Evolutionary conservation across 2,329 filamentous ascomycete genomes (phyloP).

Genomic region (Arthrinium puccinioides): DNA sequence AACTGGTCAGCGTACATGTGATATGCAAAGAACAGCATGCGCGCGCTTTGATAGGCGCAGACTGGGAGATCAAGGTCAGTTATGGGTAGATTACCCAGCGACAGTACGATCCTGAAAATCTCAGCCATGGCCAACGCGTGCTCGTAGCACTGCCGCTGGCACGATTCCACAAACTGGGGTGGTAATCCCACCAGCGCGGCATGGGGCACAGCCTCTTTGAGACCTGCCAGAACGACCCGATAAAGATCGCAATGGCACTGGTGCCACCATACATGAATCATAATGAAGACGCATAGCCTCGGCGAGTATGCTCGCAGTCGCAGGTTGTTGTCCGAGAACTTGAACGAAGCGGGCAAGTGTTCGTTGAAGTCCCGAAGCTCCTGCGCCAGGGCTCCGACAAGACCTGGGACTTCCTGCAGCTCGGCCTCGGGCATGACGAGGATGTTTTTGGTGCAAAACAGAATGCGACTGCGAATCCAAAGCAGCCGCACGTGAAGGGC

Average conservation of each 20-base stretch:
- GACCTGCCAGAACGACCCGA: constrained; percentile 32
- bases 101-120: constrained; percentile 40
- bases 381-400: constrained; percentile 38
- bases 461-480: constrained; percentile 45
- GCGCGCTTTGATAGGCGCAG: constrained; percentile 33
- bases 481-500: constrained; percentile 50
- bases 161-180: constrained; percentile 18
- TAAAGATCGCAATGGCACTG: constrained; percentile 37
- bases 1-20: constrained; percentile 36
- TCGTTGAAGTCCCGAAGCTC: constrained; percentile 44
- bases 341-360: constrained; percentile 46
- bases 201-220: constrained; percentile 29
- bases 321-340: constrained; percentile 49
- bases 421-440: constrained; percentile 33
- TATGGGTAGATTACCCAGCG: constrained; percentile 22
- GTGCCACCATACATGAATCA: constrained; percentile 29
- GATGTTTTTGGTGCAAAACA: constrained; percentile 44
- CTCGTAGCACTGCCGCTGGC: constrained; percentile 25
- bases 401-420: constrained; percentile 35
- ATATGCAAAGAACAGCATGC: constrained; percentile 29
- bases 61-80: constrained; percentile 34
- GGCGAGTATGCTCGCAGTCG: constrained; percentile 50
- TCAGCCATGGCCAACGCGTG: constrained; percentile 43
- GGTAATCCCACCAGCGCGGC: constrained; percentile 20
- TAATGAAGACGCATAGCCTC: constrained; percentile 40